A percentile compares a stretch with the other conserved stretches of the same genome.
Evolutionary conservation across 1,284 basidiomycete genomes (phyloP).

Genomic region (Trametes versicolor): DNA sequence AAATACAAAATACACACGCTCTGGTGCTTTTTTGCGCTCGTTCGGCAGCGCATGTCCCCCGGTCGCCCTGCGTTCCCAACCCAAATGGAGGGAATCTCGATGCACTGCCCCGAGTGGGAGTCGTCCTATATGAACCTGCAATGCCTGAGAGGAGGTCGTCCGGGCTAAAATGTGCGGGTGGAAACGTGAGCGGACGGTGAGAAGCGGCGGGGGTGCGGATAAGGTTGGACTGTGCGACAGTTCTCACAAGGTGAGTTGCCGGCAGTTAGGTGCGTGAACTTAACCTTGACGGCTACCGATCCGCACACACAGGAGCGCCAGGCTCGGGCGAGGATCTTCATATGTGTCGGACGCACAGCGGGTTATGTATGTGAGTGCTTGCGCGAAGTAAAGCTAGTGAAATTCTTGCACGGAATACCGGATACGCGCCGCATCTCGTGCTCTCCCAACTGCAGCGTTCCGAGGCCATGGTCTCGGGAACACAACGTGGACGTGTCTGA

Average conservation of each 20-base stretch:
- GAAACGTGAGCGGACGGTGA: constrained; percentile 4
- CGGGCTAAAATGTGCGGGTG: not conserved
- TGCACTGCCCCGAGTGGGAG: constrained; percentile 2
- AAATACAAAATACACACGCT: too few relatives aligned
- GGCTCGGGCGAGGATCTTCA: too few relatives aligned
- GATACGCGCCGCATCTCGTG: too few relatives aligned
- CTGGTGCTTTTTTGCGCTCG: too few relatives aligned
- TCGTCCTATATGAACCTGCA: not conserved
- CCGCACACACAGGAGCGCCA: not conserved
- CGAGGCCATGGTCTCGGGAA: too few relatives aligned
- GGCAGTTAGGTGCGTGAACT: constrained; percentile 1
- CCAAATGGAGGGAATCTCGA: too few relatives aligned
- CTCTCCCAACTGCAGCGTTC: too few relatives aligned
- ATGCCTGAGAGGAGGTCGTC: not conserved
- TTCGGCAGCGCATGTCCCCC: not conserved
- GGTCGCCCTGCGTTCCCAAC: not conserved
- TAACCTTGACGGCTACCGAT: not conserved
- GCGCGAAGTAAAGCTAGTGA: too few relatives aligned
- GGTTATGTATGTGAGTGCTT: too few relatives aligned
- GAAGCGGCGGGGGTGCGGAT: not conserved
- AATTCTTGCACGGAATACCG: too few relatives aligned
- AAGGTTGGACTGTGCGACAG: not conserved
- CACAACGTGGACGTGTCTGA: too few relatives aligned
- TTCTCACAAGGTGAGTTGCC: constrained; percentile 13
- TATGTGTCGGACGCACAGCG: too few relatives aligned